Conservation (phyloP, 805 yeast genomes). For the Metschnikowia bowlesiae region DNA sequence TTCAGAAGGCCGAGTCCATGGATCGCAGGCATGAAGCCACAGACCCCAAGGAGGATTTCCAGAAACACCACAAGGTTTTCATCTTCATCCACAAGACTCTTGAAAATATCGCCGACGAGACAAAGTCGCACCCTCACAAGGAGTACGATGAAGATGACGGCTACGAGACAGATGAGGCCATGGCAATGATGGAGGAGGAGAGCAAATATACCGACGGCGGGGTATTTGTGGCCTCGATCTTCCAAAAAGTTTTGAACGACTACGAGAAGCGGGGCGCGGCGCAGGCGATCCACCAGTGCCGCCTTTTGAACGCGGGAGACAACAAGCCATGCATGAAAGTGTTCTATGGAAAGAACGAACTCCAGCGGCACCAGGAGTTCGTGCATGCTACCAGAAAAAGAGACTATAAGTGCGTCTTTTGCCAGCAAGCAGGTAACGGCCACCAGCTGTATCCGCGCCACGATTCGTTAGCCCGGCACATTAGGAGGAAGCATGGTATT, state of each 20-base stretch:
- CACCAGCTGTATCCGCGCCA: constrained; percentile 42
- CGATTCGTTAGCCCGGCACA: constrained; percentile 42
- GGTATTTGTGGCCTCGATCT: constrained; percentile 9
- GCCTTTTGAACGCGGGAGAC: constrained; percentile 31
- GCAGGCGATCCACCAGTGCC: constrained; percentile 33
- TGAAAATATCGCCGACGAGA: constrained; percentile 6
- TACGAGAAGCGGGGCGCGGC: constrained; percentile 8
- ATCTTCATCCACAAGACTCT: constrained; percentile 7
- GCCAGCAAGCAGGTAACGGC: constrained; percentile 26
- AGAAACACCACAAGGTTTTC: constrained; percentile 7
- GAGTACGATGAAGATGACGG: constrained; percentile 11
- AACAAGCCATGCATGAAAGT: constrained; percentile 33
- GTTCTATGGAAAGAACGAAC: constrained; percentile 42
- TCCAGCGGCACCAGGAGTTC: constrained; percentile 42
- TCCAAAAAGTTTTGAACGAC: constrained; percentile 12
- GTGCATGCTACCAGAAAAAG: constrained; percentile 43
- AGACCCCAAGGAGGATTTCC: constrained; percentile 4
- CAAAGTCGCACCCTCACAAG: not conserved
- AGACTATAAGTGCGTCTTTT: constrained; percentile 38
- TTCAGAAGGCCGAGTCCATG: not conserved
- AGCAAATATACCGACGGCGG: not conserved
- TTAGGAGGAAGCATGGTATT: constrained; percentile 40
- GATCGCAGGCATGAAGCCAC: not conserved
- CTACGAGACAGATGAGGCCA: constrained; percentile 10
- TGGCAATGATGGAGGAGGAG: constrained; percentile 5